Base-by-base conservation (phyloP, 1,284 basidiomycete genomes). In the Thecaphora thlaspeos region DNA sequence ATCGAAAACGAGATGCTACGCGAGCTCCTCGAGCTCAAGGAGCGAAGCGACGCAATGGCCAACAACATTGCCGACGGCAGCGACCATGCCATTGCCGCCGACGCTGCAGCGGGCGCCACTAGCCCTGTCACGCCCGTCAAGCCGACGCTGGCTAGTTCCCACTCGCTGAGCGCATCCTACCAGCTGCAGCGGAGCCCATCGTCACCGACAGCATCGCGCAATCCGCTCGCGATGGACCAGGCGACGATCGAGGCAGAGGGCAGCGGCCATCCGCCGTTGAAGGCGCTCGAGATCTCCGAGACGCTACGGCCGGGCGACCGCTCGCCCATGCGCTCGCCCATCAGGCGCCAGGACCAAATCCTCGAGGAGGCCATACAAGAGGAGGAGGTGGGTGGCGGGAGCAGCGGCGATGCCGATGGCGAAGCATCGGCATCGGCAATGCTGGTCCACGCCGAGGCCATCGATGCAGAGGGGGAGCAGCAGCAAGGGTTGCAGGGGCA, bases 1-100 rank as follows among this genome's bases (percentile, higher is more conserved):
- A 49, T 61, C 30, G 75, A 77, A 45, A 77, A 77, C 43, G 65
- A 66, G n/a, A 66, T 56, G 40, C 53, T 77, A 21, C 65, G 71
- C 21, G 55, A 66, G n/a, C 51, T 77, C 1, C 61, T 77, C 3
- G 66, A 55, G 1, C 46, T 68, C 32, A 61, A 72, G 39, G 61
- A 66, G 36, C 63, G 57, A 37, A 61, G 58, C 42, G 62, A 66
- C 21, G 51, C 28, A 46, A 2, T 2, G 36, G 17, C 36, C 18
- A 11, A 10, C 26, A 0, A 18, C 1, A 18, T 26, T 45, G 5
- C 18, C 43, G 11, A 10, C 26, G 21, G 41, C 47, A 7, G n/a
- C 51, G 4, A 24, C 18, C 28, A 51, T 50, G 23, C 52, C 56
- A 14, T 36, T 56, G 32, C 55, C 61, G n/a, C 48, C 47, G 34